Evolutionary conservation across 108 stramenopile genomes (phyloP), one percentile per base, ranked within the genome.

Genomic region (Stephanodiscus triporus): DNA sequence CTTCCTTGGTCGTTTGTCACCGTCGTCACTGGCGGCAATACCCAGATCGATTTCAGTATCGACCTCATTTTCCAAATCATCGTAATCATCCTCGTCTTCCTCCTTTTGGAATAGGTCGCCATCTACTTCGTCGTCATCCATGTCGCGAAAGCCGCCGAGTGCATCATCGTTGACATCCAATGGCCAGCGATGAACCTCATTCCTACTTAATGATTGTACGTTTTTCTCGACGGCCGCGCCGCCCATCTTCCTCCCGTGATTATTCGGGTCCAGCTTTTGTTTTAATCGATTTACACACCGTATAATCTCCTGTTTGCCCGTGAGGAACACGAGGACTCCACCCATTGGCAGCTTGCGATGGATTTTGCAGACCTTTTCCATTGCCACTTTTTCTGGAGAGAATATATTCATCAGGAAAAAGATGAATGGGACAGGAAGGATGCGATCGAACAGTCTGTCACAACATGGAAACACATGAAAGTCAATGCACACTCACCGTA

Each of bases 311-410:
- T 88, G 80, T 43, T 96, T 95, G 30, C 99, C 99, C 8, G 99
- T 98, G 17, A 99, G 77, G 69, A 99, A 99, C 0, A 98, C 94
- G n/a, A 99, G 90, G 59, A 98, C 91, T 4, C 95, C 97, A 27
- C 97, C 97, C 10, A 73, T 79, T 0, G 97, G 97, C 40, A 98
- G 77, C 66, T 93, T 91, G 29, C 89, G 70, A 78, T 99, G 97
- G 53, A 99, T 95, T 56, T 87, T 89, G 66, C 94, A 86, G 34
- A 91, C 79, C 72, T 97, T 98, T 16, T 87, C 80, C 70, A 88
- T 85, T 16, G 88, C 88, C 6, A 72, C 89, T 20, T 78, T 84
- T 77, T 94, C 89, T 89, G 49, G 32, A 34, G 32, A 34, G 32
- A 34, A 34, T 34, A 34, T 34, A 34, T 34, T 34, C 2, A 34